phyloP scores from a whole-genome alignment of 2,329 filamentous ascomycete species.

The Bipolaris sorokiniana region DNA sequence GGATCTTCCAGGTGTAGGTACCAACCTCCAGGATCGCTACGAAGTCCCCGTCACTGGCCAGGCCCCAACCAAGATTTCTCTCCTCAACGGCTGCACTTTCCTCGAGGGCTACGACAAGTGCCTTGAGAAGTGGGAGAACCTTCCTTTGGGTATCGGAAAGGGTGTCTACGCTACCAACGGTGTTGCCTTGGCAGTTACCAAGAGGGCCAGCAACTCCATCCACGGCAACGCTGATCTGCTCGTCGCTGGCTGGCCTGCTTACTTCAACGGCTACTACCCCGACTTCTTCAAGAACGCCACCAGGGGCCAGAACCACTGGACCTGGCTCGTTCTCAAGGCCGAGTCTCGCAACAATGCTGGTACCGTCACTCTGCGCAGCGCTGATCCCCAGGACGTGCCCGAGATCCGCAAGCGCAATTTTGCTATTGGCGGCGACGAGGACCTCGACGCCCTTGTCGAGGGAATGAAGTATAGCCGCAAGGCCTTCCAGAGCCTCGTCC shows the following conservation, averaged over 20 bases:
- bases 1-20: slow-evolving; percentile 67
- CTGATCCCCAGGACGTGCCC: slow-evolving; percentile 67
- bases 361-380: slow-evolving; percentile 63
- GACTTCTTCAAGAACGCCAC: slow-evolving; percentile 58
- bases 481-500: slow-evolving; percentile 47
- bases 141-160: slow-evolving; percentile 38
- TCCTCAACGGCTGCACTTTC: slow-evolving; percentile 51
- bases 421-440: slow-evolving; percentile 40
- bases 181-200: slow-evolving; percentile 56
- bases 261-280: slow-evolving; percentile 62
- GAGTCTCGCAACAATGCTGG: slow-evolving; percentile 67
- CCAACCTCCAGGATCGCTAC: slow-evolving; percentile 68
- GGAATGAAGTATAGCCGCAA: slow-evolving; percentile 60
- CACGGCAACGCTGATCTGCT: slow-evolving; percentile 59
- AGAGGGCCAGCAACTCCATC: slow-evolving; percentile 45
- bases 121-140: slow-evolving; percentile 52
- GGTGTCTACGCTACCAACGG: slow-evolving; percentile 60
- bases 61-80: slow-evolving; percentile 41
- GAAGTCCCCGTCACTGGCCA: slow-evolving; percentile 56
- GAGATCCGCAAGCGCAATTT: slow-evolving; percentile 53
- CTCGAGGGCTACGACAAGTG: slow-evolving; percentile 51
- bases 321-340: slow-evolving; percentile 63
- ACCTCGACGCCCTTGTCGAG: slow-evolving; percentile 61
- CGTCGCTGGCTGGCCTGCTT: slow-evolving; percentile 60
- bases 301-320: slow-evolving; percentile 53